Base-by-base conservation (phyloP, 805 yeast genomes). In the Allodekkera sacchari region DNA sequence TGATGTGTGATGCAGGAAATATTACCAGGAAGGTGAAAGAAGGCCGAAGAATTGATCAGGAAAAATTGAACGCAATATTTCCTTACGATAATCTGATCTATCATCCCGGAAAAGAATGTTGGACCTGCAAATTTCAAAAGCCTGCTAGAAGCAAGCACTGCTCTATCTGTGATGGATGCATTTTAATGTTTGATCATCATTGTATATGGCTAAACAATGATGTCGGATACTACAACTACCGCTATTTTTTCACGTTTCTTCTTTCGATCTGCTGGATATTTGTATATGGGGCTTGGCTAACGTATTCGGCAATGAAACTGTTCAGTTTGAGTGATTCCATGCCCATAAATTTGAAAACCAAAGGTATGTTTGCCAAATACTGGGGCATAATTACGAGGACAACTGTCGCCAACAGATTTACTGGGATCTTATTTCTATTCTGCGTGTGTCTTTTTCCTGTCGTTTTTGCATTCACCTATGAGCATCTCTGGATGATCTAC, bases 121-220 rank as follows among this genome's bases (percentile, higher is more conserved):
- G 48, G 9, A 68, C 79, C 1, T 84, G 95, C 45, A 52, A 68
- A 8, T 57, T 68, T 25, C 74, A 83, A 75, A 62, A 88, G 39
- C 74, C 83, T 10, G 85, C 94, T 2, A 59, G 94, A 35, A 63
- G 84, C 6, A 76, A 81, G 39, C 95, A 84, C 53, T 84, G 95
- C 47, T 62, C 76, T 1, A 61, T 61, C 3, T 84, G 94, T 55
- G 71, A 72, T 39, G 61, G 63, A 6, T 84, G 95, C 47, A 61
- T 82, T 13, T 52, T 70, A 8, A 44, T 68, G 29, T 79, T 73
- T 44, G 95, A 84, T 36, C 79, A 73, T 45, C 79, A 73, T 46
- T 73, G 79, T 43, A 43, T 63, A 7, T 72, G 69, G 57, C 45
- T 73, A 20, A 72, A 73, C 43, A 71, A 70, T 43, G 74, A 77